Evolutionary conservation across 371 early-diverging fungal species (phyloP).

Genomic region (Cokeromyces recurvatus): DNA sequence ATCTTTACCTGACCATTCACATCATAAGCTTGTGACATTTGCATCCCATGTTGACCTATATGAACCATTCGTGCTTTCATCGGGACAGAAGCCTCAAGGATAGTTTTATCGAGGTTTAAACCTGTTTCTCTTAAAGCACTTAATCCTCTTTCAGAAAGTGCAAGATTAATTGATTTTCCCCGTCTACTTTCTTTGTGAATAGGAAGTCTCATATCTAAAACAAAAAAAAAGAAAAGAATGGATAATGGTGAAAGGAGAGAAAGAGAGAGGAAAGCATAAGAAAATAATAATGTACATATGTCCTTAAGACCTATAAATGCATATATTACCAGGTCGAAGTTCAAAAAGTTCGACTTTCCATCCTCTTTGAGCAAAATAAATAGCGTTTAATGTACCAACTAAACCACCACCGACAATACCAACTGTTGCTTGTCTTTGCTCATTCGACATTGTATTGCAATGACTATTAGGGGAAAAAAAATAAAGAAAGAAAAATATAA

Average conservation of each 20-base stretch:
- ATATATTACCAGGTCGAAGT: slow-evolving; percentile 84
- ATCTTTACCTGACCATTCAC: slow-evolving; percentile 73
- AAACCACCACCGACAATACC: slow-evolving; percentile 91
- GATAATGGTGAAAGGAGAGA: too few relatives aligned
- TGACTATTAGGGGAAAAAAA: too few relatives aligned
- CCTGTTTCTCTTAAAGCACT: slow-evolving; percentile 74
- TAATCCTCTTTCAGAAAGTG: slow-evolving; percentile 87
- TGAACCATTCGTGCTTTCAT: slow-evolving; percentile 96
- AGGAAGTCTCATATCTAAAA: slow-evolving; percentile 63
- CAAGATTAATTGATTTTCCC: slow-evolving; percentile 91
- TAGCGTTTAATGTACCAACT: slow-evolving; percentile 86
- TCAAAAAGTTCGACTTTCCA: slow-evolving; percentile 90
- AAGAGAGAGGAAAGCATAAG: too few relatives aligned
- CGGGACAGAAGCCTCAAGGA: slow-evolving; percentile 74
- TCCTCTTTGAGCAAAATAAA: slow-evolving; percentile 90
- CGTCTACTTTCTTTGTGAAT: slow-evolving; percentile 52
- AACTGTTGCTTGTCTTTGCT: slow-evolving; percentile 28
- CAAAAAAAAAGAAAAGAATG: slow-evolving; percentile 2
- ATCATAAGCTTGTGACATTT: slow-evolving; percentile 82
- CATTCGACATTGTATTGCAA: slow-evolving; percentile 1
- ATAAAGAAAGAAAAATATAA: too few relatives aligned
- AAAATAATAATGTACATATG: too few relatives aligned
- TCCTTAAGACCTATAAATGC: too few relatives aligned
- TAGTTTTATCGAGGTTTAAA: slow-evolving; percentile 56
- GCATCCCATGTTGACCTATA: slow-evolving; percentile 56